Base-by-base conservation (phyloP, 306 rosid species). In the Trifolium pratense region DNA sequence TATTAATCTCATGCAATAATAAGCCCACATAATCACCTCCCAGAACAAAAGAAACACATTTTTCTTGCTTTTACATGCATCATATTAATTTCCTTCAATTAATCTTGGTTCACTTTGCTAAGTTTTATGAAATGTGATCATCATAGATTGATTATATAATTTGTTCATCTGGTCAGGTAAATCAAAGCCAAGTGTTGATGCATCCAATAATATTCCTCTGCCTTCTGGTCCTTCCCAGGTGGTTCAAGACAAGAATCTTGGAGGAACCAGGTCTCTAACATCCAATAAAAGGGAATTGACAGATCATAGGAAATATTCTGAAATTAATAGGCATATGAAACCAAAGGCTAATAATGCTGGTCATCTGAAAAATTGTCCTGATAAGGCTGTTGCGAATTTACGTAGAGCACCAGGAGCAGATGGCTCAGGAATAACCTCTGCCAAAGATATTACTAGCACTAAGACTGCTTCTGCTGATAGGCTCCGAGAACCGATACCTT, bases 391-490 rank as follows among this genome's bases (percentile, higher is more conserved):
- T 74, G 40, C 68, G 43, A 79, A 40, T 29, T 73, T 72, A 14
- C 79, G 73, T 74, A 77, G 84, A 82, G 85, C 88, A 81, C 96
- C 87, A 82, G 89, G 89, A 74, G 80, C 86, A 49, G 92, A 86
- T 71, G 92, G 87, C 39, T 88, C 90, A 2, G 90, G 86, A 37
- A 78, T 88, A 84, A 88, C 90, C 17, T 86, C 93, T 60, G 86
- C 66, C 1, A 88, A 73, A 81, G 93, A 88, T 75, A 81, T 69
- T 37, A 87, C 87, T 18, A 82, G 92, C 79, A 77, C 87, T 39
- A 76, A 75, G 70, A 86, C 86, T 75, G 78, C 84, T 36, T 84
- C 92, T 40, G 81, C 79, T 3, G 96, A 90, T 70, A 79, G 85
- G 82, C 62, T 68, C 65, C 82, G 81, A 75, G 91, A 90, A 81